Percentiles rank a stretch among this genome's conserved stretches.
These are phyloP conservation scores for Pseudocercospora fuligena DNA, from an alignment of 2,329 filamentous ascomycete genomes.

Conservation along the genomic window DNA sequence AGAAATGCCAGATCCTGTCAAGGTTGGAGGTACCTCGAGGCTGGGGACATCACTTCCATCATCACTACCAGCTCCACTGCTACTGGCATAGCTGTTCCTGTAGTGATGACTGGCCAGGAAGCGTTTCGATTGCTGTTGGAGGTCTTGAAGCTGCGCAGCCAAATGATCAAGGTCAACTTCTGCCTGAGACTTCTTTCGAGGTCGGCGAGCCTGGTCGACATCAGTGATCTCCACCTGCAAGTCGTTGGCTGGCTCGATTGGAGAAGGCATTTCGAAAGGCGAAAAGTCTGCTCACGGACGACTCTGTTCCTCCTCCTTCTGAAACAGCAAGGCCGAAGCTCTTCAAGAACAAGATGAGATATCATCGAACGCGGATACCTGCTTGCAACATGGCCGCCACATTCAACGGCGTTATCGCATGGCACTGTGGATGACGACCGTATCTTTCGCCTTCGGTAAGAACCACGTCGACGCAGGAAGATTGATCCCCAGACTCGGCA, in stretches of 20 bases:
- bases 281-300: background rate
- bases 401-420: constrained; percentile 13
- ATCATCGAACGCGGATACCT: constrained; percentile 11
- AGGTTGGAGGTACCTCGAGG: constrained; percentile 19
- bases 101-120: constrained; percentile 17
- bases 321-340: constrained; percentile 8
- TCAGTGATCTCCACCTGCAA: constrained; percentile 9
- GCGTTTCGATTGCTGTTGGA: constrained; percentile 18
- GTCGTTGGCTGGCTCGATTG: constrained; percentile 12
- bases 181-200: constrained; percentile 15
- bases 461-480: constrained; percentile 1
- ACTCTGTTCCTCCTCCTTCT: constrained; percentile 1
- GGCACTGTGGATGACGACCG: constrained; percentile 13
- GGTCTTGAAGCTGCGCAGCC: constrained; percentile 22
- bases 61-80: constrained; percentile 22
- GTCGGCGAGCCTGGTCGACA: constrained; percentile 1
- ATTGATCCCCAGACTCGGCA: background rate
- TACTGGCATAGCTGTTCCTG: constrained; percentile 17
- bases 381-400: constrained; percentile 16
- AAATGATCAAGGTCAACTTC: constrained; percentile 19
- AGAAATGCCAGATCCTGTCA: constrained; percentile 18
- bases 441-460: constrained; percentile 3
- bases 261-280: constrained; percentile 17
- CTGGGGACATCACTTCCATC: constrained; percentile 16
- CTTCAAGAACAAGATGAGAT: constrained; percentile 7